Percentiles rank a stretch among this genome's conserved stretches.
Conservation (phyloP, 768 basidiomycete genomes). For the Vishniacozyma victoriae region DNA sequence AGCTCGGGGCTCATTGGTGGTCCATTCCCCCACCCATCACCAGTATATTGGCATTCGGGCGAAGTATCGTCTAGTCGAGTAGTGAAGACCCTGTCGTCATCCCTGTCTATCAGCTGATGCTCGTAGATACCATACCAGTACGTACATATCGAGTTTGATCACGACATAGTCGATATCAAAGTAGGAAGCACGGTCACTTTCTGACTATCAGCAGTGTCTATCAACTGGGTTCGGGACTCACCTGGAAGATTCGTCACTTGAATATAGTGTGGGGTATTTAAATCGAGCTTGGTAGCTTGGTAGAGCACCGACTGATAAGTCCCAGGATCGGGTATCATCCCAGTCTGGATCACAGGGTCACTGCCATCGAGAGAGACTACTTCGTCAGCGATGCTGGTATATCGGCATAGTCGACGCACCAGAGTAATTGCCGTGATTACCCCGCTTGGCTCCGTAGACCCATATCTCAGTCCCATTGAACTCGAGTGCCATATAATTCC, state of each 20-base stretch:
- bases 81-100: background rate
- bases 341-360: background rate
- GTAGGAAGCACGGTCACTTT: too few relatives aligned
- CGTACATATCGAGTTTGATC: background rate
- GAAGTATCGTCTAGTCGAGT: background rate
- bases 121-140: background rate
- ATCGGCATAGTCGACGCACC: background rate
- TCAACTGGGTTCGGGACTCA: background rate
- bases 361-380: background rate
- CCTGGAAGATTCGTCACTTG: background rate
- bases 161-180: conserved; percentile 1
- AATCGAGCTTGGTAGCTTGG: background rate
- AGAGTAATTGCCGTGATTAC: background rate
- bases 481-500: background rate
- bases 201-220: too few relatives aligned
- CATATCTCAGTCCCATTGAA: conserved; percentile 1
- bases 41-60: background rate
- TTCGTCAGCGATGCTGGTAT: background rate
- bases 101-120: background rate
- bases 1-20: too few relatives aligned
- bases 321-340: background rate
- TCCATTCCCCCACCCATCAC: background rate
- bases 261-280: too few relatives aligned
- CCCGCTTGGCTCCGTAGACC: background rate
- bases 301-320: background rate